Percentiles rank a stretch among this genome's conserved stretches.
Conservation (phyloP, 768 basidiomycete genomes). For the Termitomyces sp. region DNA sequence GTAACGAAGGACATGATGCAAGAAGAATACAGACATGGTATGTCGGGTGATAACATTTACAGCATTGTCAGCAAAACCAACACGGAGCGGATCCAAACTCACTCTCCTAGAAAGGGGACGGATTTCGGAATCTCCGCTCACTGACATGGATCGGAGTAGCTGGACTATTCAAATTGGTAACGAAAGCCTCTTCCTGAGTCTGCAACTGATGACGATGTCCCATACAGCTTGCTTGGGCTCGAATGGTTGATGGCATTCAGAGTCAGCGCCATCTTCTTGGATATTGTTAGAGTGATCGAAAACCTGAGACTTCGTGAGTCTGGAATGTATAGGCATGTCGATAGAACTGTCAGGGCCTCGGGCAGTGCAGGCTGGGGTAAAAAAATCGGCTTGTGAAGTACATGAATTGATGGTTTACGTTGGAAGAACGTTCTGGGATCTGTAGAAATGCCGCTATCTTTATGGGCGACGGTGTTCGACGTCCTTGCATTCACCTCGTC, state of each 20-base stretch:
- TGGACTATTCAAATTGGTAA: not conserved
- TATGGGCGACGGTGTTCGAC: not conserved
- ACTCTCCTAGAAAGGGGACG: not conserved
- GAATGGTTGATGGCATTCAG: constrained; percentile 12
- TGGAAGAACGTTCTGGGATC: constrained; percentile 7
- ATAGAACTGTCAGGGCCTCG: not conserved
- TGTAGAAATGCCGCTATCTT: constrained; percentile 6
- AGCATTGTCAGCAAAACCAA: not conserved
- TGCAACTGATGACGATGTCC: constrained; percentile 18
- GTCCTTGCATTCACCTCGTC: not conserved
- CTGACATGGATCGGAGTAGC: not conserved
- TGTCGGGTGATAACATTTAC: not conserved
- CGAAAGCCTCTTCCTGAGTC: constrained; percentile 1
- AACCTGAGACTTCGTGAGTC: not conserved
- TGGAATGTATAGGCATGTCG: not conserved
- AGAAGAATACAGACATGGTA: not conserved
- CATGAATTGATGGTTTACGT: not conserved
- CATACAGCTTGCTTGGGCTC: constrained; percentile 4
- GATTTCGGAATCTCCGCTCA: not conserved
- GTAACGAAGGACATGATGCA: too few species aligned
- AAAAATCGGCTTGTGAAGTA: not conserved
- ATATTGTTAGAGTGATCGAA: not conserved
- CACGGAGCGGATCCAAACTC: not conserved
- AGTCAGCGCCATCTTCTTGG: constrained; percentile 10
- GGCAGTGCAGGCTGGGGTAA: not conserved